Conservation (phyloP, 2,329 filamentous ascomycete genomes). For the Sclerotinia trifoliorum region DNA sequence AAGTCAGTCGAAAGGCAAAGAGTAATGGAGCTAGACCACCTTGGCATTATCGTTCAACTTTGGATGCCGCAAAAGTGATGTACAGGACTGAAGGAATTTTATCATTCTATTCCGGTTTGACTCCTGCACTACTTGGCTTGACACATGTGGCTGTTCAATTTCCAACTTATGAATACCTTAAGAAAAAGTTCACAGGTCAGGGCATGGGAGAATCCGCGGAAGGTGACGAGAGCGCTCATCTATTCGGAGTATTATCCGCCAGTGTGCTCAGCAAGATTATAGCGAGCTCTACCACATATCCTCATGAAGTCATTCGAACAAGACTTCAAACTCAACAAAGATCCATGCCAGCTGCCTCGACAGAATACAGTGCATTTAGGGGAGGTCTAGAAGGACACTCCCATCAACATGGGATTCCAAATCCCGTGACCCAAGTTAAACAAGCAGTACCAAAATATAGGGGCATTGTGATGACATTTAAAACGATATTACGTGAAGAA, state of each 20-base stretch:
- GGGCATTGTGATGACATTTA: conserved; percentile 78
- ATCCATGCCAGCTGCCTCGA: conserved; percentile 52
- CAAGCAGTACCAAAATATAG: conserved; percentile 56
- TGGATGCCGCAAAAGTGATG: conserved; percentile 95
- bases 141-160: conserved; percentile 98
- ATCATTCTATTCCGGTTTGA: conserved; percentile 94
- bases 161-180: conserved; percentile 91
- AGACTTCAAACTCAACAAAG: conserved; percentile 90
- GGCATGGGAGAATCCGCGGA: conserved; percentile 70
- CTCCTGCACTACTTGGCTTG: conserved; percentile 85
- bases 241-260: conserved; percentile 79
- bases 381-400: conserved; percentile 35
- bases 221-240: conserved; percentile 64
- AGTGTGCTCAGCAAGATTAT: conserved; percentile 93
- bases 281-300: conserved; percentile 93
- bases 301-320: conserved; percentile 93
- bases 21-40: conserved; percentile 59
- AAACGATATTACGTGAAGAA: conserved; percentile 83
- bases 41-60: conserved; percentile 88
- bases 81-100: conserved; percentile 82
- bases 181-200: conserved; percentile 83
- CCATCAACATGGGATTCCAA: conserved; percentile 25
- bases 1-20: conserved; percentile 61
- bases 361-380: conserved; percentile 52
- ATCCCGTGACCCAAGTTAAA: conserved; percentile 37